These are phyloP conservation scores for Debaryomyces prosopidis DNA, from an alignment of 805 yeast genomes.

Conservation along the genomic window DNA sequence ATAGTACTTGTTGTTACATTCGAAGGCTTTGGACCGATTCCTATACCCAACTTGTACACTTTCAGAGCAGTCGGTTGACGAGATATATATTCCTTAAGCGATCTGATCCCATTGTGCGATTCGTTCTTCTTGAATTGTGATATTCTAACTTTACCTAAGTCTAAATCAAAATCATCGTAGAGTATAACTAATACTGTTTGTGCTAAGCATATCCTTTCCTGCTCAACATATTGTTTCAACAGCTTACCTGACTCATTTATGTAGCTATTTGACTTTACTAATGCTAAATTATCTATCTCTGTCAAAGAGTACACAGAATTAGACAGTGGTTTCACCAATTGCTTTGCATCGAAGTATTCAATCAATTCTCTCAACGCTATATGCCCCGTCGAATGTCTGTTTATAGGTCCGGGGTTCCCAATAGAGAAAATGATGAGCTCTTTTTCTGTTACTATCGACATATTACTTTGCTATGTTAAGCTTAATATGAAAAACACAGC, in stretches of 20 bases:
- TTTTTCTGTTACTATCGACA: background rate
- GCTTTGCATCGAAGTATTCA: slow-evolving; percentile 26
- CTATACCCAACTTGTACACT: slow-evolving; percentile 36
- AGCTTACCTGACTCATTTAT: slow-evolving; percentile 42
- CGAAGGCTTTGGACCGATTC: slow-evolving; percentile 45
- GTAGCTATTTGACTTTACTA: slow-evolving; percentile 37
- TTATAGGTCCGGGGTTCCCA: slow-evolving; percentile 42
- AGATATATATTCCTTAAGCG: slow-evolving; percentile 15
- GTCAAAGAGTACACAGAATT: slow-evolving; percentile 30
- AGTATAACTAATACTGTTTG: slow-evolving; percentile 22
- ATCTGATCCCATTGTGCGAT: slow-evolving; percentile 41
- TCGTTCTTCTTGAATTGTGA: slow-evolving; percentile 33
- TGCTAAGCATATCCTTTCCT: slow-evolving; percentile 13
- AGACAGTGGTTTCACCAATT: slow-evolving; percentile 18
- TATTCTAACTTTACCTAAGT: slow-evolving; percentile 30
- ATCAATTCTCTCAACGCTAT: slow-evolving; percentile 27
- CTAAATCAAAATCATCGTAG: slow-evolving; percentile 40
- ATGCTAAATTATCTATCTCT: slow-evolving; percentile 19
- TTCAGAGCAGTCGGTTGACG: background rate
- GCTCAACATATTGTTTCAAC: slow-evolving; percentile 23
- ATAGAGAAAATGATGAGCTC: slow-evolving; percentile 24
- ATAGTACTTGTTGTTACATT: slow-evolving; percentile 33
- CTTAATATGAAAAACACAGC: background rate
- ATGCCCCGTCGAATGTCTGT: slow-evolving; percentile 44
- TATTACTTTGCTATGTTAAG: background rate